These are phyloP conservation scores for Xerocomus nothofagi DNA, from an alignment of 1,284 basidiomycete genomes.

Conservation along the genomic window DNA sequence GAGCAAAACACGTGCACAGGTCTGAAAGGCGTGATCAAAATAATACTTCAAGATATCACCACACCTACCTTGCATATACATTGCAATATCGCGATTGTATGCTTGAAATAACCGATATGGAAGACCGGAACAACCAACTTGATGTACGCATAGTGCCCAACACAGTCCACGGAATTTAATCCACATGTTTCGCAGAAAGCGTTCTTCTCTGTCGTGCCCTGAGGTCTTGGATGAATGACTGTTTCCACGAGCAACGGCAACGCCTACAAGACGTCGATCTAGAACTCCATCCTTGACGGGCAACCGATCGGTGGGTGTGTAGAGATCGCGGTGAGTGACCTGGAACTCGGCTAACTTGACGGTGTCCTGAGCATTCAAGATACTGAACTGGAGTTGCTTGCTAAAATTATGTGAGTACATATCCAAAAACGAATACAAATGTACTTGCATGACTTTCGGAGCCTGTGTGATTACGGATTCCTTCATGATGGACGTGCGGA, in stretches of 20 bases:
- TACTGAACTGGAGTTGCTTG: conserved; percentile 92
- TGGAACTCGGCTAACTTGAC: conserved; percentile 95
- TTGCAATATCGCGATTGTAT: conserved; percentile 91
- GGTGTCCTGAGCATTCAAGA: conserved; percentile 89
- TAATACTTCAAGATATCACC: background rate
- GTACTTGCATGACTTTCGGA: conserved; percentile 86
- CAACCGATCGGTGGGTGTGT: conserved; percentile 74
- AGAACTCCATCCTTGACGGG: conserved; percentile 92
- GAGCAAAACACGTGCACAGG: conserved; percentile 92
- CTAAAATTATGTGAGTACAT: conserved; percentile 43
- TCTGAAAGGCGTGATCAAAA: conserved; percentile 47
- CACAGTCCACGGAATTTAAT: conserved; percentile 89
- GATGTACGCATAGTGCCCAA: conserved; percentile 98
- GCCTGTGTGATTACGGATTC: conserved; percentile 84
- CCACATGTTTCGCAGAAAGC: conserved; percentile 96
- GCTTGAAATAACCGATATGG: conserved; percentile 98
- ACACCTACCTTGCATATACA: conserved; percentile 88
- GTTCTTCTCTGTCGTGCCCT: conserved; percentile 96
- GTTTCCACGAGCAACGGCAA: background rate
- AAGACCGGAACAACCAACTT: conserved; percentile 96
- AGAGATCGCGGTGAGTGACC: conserved; percentile 88
- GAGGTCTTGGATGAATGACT: conserved; percentile 7
- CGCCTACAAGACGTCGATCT: conserved; percentile 81
- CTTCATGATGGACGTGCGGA: conserved; percentile 58
- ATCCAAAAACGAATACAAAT: background rate